Evolutionary conservation across 2,329 filamentous ascomycete species (phyloP).

Genomic region (Orbilia ellipsospora): DNA sequence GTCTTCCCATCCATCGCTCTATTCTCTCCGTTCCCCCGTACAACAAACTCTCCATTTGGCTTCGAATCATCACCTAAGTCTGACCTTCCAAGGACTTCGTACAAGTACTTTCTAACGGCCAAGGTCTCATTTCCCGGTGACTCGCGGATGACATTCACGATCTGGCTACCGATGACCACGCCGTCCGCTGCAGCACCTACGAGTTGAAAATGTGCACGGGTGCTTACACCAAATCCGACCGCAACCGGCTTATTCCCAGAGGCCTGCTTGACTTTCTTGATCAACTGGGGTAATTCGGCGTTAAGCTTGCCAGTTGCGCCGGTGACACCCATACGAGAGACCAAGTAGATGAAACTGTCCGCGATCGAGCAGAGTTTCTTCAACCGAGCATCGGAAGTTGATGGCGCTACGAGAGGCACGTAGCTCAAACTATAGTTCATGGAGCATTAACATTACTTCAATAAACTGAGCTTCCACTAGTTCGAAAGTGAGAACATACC

Average conservation of each 20-base stretch:
- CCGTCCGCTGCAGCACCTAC: constrained; percentile 87
- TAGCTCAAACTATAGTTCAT: constrained; percentile 77
- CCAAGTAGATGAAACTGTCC: constrained; percentile 98
- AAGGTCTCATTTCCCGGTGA: constrained; percentile 74
- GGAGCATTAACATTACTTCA: background rate
- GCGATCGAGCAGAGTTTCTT: constrained; percentile 94
- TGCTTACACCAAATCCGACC: constrained; percentile 96
- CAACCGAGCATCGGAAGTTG: constrained; percentile 93
- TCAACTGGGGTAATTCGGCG: constrained; percentile 80
- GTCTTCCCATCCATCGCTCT: constrained; percentile 69
- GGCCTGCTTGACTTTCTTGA: constrained; percentile 88
- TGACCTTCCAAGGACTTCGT: constrained; percentile 70
- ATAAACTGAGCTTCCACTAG: background rate
- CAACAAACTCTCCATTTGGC: constrained; percentile 62
- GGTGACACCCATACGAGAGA: constrained; percentile 96
- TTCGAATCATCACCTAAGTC: constrained; percentile 59
- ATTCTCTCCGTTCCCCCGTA: constrained; percentile 69
- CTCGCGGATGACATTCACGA: constrained; percentile 82
- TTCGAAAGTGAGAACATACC: constrained; percentile 65
- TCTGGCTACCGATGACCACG: constrained; percentile 96
- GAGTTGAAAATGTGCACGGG: constrained; percentile 88
- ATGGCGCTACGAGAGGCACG: constrained; percentile 93
- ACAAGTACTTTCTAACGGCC: constrained; percentile 86
- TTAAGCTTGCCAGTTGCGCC: constrained; percentile 87
- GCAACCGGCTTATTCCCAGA: constrained; percentile 90